phyloP scores from a whole-genome alignment of 2,329 filamentous ascomycete genomes.

The Xylariaceae sp. region DNA sequence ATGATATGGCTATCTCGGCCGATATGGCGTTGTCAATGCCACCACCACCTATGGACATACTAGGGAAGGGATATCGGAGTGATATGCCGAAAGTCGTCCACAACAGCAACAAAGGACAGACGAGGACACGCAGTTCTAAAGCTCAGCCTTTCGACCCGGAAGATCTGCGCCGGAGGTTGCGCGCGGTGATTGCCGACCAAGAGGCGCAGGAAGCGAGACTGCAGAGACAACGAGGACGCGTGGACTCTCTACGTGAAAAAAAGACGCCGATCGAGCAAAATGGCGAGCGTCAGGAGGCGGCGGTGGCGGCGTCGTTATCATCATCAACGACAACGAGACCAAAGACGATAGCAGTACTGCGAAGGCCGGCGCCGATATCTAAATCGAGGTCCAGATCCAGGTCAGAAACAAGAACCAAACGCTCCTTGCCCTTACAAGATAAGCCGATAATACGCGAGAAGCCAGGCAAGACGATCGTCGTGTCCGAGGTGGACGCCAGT shows the following conservation, averaged over 20 bases:
- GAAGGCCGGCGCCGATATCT: no score
- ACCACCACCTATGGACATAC: constrained; percentile 3
- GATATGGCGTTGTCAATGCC: constrained; percentile 7
- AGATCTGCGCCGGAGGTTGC: constrained; percentile 49
- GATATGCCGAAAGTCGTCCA: constrained; percentile 4
- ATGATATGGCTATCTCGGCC: constrained; percentile 15
- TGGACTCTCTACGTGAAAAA: constrained; percentile 21
- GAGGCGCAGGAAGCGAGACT: constrained; percentile 37
- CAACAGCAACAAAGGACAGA: constrained; percentile 9
- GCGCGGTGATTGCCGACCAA: constrained; percentile 45
- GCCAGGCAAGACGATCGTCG: neutral
- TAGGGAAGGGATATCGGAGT: constrained; percentile 9
- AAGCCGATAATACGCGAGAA: no score
- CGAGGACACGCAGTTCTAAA: no score
- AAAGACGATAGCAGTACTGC: no score
- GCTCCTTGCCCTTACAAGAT: no score
- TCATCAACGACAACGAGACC: no score
- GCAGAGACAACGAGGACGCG: constrained; percentile 28
- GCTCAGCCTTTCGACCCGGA: constrained; percentile 46
- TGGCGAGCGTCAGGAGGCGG: neutral
- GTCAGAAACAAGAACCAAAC: no score
- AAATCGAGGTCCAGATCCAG: no score
- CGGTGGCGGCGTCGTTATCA: no score
- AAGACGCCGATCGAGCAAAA: constrained; percentile 1
- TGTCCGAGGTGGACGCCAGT: neutral